These are phyloP conservation scores for Parietaria judaica DNA, from an alignment of 306 rosid genomes.

Conservation along the genomic window DNA sequence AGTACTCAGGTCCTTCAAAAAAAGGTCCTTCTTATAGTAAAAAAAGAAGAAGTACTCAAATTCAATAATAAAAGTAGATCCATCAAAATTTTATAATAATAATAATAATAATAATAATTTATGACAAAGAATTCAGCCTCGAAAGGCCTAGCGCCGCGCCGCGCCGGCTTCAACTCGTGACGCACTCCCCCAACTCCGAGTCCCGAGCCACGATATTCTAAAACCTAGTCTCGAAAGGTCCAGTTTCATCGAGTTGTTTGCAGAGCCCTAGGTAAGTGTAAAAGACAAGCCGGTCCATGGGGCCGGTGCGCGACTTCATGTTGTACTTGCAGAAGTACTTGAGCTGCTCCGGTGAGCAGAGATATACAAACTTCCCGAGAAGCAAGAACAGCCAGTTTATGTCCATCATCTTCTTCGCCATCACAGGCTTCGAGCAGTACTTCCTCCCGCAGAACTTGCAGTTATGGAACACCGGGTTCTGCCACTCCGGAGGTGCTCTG, in stretches of 20 bases:
- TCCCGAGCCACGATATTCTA: too few relatives aligned
- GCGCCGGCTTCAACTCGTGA: too few relatives aligned
- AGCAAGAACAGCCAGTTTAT: not conserved
- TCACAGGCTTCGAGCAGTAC: not conserved
- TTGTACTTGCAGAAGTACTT: not conserved
- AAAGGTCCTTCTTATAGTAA: too few relatives aligned
- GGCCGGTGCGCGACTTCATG: not conserved
- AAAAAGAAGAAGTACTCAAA: too few relatives aligned
- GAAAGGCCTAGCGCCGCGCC: too few relatives aligned
- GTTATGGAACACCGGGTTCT: not conserved
- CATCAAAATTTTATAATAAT: too few relatives aligned
- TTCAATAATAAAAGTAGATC: too few relatives aligned
- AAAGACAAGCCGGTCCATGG: not conserved
- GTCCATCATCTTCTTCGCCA: not conserved
- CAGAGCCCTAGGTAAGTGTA: not conserved
- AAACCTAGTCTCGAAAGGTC: too few relatives aligned
- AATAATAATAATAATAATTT: too few relatives aligned
- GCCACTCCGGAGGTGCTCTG: constrained; percentile 22
- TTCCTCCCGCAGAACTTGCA: not conserved
- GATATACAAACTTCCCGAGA: not conserved
- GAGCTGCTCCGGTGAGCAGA: not conserved
- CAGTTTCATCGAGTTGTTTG: not conserved
- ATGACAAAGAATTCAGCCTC: too few relatives aligned
- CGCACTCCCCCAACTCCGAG: too few relatives aligned
- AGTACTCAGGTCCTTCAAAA: too few relatives aligned